Conservation (phyloP, 768 basidiomycete genomes). For the Goffeauzyma gilvescens region DNA sequence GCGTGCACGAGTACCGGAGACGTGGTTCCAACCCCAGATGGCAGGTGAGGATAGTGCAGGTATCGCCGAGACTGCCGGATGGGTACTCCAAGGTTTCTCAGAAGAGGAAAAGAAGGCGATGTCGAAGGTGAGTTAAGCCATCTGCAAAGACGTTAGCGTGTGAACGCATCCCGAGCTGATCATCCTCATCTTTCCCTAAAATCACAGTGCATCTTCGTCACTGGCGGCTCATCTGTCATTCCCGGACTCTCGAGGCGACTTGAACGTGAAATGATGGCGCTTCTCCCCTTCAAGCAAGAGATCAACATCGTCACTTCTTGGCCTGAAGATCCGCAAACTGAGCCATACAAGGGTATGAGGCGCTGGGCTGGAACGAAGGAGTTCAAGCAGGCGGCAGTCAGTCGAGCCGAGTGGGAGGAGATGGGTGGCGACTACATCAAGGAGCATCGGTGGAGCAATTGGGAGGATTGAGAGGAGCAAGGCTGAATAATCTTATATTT, state of each 20-base stretch:
- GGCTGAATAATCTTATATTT: too few species aligned
- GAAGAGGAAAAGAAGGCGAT: constrained; percentile 50
- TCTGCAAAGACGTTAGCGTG: neutral
- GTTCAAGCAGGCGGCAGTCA: constrained; percentile 42
- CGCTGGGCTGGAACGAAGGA: constrained; percentile 34
- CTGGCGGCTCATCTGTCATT: constrained; percentile 60
- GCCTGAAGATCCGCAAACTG: constrained; percentile 42
- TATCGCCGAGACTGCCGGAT: constrained; percentile 74
- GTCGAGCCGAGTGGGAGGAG: constrained; percentile 70
- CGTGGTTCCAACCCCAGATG: constrained; percentile 82
- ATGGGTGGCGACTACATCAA: constrained; percentile 70
- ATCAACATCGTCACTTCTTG: constrained; percentile 45
- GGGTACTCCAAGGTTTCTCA: constrained; percentile 53
- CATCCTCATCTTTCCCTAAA: neutral
- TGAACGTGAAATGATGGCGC: constrained; percentile 54
- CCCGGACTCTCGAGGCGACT: constrained; percentile 52
- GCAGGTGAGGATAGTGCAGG: constrained; percentile 90
- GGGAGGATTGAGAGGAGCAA: constrained; percentile 33
- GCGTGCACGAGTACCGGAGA: constrained; percentile 74
- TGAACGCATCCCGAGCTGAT: neutral
- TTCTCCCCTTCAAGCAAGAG: constrained; percentile 63
- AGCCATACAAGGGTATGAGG: constrained; percentile 90
- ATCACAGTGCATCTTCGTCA: constrained; percentile 77
- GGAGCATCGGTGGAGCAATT: constrained; percentile 84
- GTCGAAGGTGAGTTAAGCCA: constrained; percentile 44